phyloP scores from a whole-genome alignment of 495 filamentous ascomycete species.

The Penicillium robsamsonii region DNA sequence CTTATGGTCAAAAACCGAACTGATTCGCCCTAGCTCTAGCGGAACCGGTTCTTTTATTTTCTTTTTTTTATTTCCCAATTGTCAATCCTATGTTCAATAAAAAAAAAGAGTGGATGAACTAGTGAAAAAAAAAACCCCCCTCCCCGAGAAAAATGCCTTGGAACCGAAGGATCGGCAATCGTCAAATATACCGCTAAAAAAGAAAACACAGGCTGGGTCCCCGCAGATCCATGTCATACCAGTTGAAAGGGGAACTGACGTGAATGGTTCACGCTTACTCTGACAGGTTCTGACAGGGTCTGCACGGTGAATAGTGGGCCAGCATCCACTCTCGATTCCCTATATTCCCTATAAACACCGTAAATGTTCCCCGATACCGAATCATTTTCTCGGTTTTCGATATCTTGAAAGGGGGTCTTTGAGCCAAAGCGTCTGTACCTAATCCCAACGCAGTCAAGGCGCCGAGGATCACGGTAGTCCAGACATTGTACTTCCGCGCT shows the following conservation, averaged over 20 bases:
- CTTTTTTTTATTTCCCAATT: too few species aligned
- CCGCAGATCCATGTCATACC: constrained; percentile 19
- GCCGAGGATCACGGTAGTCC: constrained; percentile 6
- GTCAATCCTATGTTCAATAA: constrained; percentile 10
- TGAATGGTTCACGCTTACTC: constrained; percentile 8
- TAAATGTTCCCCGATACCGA: constrained; percentile 2
- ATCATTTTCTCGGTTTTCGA: neutral
- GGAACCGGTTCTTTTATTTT: too few species aligned
- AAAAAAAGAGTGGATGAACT: constrained; percentile 12
- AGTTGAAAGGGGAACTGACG: constrained; percentile 21
- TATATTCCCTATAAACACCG: neutral
- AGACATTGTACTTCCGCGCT: neutral
- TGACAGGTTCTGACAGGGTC: constrained; percentile 1
- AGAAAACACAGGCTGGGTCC: constrained; percentile 14
- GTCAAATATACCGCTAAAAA: constrained; percentile 25
- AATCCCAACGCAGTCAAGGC: constrained; percentile 12
- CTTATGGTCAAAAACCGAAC: neutral
- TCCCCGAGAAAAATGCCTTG: too few species aligned
- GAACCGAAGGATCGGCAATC: constrained; percentile 32
- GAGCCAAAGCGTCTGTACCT: neutral
- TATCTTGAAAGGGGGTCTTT: neutral
- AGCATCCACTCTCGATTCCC: constrained; percentile 6
- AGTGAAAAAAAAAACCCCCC: neutral
- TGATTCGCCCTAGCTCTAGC: neutral
- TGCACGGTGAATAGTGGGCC: constrained; percentile 5